A percentile compares a stretch with the other conserved stretches of the same genome.
These are phyloP conservation scores for Pogostemon cablin DNA, from an alignment of 257 asterid genomes.

Conservation along the genomic window DNA sequence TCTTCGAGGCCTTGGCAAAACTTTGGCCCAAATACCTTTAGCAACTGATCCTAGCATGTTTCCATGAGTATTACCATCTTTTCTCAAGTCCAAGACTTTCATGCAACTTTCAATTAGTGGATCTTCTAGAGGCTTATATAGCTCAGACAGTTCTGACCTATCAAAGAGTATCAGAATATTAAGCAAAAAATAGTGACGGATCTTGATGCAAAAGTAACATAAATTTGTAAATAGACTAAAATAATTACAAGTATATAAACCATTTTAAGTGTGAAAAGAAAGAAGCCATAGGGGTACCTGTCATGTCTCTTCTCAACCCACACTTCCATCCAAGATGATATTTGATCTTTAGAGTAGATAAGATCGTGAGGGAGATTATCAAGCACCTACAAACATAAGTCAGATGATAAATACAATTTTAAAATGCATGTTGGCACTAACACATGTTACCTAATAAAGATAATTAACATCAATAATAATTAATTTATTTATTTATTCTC, in stretches of 20 bases:
- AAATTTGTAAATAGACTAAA: slow-evolving; percentile 20
- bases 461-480: slow-evolving; percentile 21
- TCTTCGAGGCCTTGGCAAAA: slow-evolving; percentile 86
- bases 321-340: slow-evolving; percentile 93
- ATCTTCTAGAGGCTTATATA: slow-evolving; percentile 79
- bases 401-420: slow-evolving; percentile 7
- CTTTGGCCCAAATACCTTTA: slow-evolving; percentile 56
- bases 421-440: neutral
- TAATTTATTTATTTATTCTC: slow-evolving; percentile 13
- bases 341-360: slow-evolving; percentile 78
- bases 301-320: slow-evolving; percentile 77
- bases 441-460: neutral
- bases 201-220: slow-evolving; percentile 7
- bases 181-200: slow-evolving; percentile 17
- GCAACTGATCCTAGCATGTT: slow-evolving; percentile 49
- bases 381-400: slow-evolving; percentile 60
- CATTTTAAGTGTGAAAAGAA: neutral
- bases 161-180: slow-evolving; percentile 29
- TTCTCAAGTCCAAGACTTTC: slow-evolving; percentile 64
- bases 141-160: slow-evolving; percentile 70
- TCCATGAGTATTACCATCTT: slow-evolving; percentile 57
- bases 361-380: slow-evolving; percentile 99
- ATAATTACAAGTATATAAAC: slow-evolving; percentile 9
- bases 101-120: slow-evolving; percentile 72
- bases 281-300: slow-evolving; percentile 42